A percentile compares a stretch with the other conserved stretches of the same genome.
Evolutionary conservation across 441 rosid genomes (phyloP).

Genomic region (Pelargonium citronellum): DNA sequence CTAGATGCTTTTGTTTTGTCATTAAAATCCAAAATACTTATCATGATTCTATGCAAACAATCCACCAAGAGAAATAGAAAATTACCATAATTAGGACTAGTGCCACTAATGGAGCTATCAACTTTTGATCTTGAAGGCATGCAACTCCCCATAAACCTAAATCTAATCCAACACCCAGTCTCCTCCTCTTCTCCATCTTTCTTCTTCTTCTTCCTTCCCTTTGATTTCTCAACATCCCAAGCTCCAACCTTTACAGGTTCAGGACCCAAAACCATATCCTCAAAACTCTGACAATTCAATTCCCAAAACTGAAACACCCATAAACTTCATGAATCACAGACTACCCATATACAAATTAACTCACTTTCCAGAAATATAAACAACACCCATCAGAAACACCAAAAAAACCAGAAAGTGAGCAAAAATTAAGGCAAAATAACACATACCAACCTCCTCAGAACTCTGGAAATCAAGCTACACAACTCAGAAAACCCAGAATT

Average conservation of each 20-base stretch:
- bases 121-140: slow-evolving; percentile 92
- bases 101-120: slow-evolving; percentile 69
- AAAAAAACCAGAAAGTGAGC: too few species aligned
- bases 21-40: slow-evolving; percentile 12
- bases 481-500: not conserved
- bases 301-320: slow-evolving; percentile 17
- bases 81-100: slow-evolving; percentile 49
- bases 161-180: slow-evolving; percentile 65
- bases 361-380: not conserved
- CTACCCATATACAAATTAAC: not conserved
- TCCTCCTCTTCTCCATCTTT: slow-evolving; percentile 37
- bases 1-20: not conserved
- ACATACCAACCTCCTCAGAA: slow-evolving; percentile 15
- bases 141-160: slow-evolving; percentile 58
- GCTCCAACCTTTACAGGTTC: slow-evolving; percentile 42
- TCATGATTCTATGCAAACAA: not conserved
- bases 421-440: slow-evolving; percentile 7
- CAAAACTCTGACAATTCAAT: slow-evolving; percentile 20
- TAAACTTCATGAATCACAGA: slow-evolving; percentile 17
- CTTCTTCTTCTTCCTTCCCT: slow-evolving; percentile 30
- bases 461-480: not conserved
- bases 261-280: slow-evolving; percentile 44
- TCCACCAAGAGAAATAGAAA: slow-evolving; percentile 11
- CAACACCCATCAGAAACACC: slow-evolving; percentile 17
- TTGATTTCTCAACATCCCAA: slow-evolving; percentile 38